phyloP scores from a whole-genome alignment of 805 yeast species.

The Ogataea corticis region DNA sequence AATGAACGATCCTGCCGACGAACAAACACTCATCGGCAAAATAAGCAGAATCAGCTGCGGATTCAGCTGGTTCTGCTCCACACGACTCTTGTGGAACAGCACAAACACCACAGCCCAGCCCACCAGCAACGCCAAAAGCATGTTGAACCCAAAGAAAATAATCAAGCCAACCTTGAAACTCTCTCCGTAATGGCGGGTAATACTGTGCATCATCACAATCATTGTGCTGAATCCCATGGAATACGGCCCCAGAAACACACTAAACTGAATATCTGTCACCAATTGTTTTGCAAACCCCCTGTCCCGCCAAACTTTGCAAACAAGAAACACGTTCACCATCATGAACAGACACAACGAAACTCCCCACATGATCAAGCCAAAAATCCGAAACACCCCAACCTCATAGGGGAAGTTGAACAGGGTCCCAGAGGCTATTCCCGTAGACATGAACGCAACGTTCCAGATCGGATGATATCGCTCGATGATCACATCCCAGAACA shows the following conservation, averaged over 20 bases:
- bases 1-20: slow-evolving; percentile 63
- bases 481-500: slow-evolving; percentile 19
- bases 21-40: slow-evolving; percentile 73
- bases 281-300: slow-evolving; percentile 25
- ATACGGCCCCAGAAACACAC: slow-evolving; percentile 70
- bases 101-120: slow-evolving; percentile 60
- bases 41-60: slow-evolving; percentile 68
- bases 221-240: slow-evolving; percentile 81
- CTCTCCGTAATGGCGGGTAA: slow-evolving; percentile 38
- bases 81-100: slow-evolving; percentile 40
- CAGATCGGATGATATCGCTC: slow-evolving; percentile 50
- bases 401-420: slow-evolving; percentile 56
- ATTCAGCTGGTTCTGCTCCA: slow-evolving; percentile 40
- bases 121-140: slow-evolving; percentile 50
- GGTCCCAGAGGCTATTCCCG: slow-evolving; percentile 65
- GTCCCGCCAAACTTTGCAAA: slow-evolving; percentile 35
- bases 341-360: slow-evolving; percentile 51
- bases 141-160: slow-evolving; percentile 69
- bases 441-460: slow-evolving; percentile 77
- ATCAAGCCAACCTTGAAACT: slow-evolving; percentile 41
- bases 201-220: slow-evolving; percentile 50
- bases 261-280: slow-evolving; percentile 43
- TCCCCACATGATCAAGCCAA: slow-evolving; percentile 44
- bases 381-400: slow-evolving; percentile 21
- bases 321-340: slow-evolving; percentile 39